phyloP scores from a whole-genome alignment of 768 basidiomycete species.

The Mycena rebaudengoi region DNA sequence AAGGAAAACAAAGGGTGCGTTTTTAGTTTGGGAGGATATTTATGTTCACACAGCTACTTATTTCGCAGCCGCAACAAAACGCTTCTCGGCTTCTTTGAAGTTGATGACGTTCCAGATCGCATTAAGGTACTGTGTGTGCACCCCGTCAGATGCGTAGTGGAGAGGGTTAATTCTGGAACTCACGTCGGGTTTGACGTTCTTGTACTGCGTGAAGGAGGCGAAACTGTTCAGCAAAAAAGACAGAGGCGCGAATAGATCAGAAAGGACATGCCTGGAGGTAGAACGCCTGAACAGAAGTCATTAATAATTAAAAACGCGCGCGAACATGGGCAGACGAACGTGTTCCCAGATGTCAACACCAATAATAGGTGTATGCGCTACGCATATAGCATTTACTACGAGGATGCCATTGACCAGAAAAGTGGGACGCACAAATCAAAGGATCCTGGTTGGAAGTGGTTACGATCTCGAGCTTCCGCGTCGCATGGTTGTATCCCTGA shows the following conservation, averaged over 20 bases:
- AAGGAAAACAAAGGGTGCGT: neutral
- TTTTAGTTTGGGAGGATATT: neutral
- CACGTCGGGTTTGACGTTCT: slow-evolving; percentile 94
- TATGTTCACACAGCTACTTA: slow-evolving; percentile 13
- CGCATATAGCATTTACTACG: slow-evolving; percentile 4
- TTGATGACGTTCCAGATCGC: slow-evolving; percentile 98
- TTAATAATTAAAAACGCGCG: slow-evolving; percentile 12
- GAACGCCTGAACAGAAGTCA: slow-evolving; percentile 60
- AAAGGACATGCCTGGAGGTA: slow-evolving; percentile 62
- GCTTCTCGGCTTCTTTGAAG: slow-evolving; percentile 89
- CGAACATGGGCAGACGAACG: slow-evolving; percentile 55
- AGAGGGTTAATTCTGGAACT: too few species aligned
- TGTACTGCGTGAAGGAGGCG: slow-evolving; percentile 61
- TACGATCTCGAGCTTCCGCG: slow-evolving; percentile 84
- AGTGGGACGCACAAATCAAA: slow-evolving; percentile 50
- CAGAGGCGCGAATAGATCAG: neutral
- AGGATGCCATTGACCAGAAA: neutral
- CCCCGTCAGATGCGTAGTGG: too few species aligned
- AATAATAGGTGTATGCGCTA: slow-evolving; percentile 89
- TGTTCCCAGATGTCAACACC: slow-evolving; percentile 99
- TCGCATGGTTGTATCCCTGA: slow-evolving; percentile 74
- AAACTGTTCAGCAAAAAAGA: slow-evolving; percentile 18
- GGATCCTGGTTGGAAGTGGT: slow-evolving; percentile 99
- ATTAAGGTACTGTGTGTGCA: slow-evolving; percentile 93
- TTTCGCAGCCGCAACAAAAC: slow-evolving; percentile 47